phyloP scores from a whole-genome alignment of 2,329 filamentous ascomycete species.

The Monilinia laxa region DNA sequence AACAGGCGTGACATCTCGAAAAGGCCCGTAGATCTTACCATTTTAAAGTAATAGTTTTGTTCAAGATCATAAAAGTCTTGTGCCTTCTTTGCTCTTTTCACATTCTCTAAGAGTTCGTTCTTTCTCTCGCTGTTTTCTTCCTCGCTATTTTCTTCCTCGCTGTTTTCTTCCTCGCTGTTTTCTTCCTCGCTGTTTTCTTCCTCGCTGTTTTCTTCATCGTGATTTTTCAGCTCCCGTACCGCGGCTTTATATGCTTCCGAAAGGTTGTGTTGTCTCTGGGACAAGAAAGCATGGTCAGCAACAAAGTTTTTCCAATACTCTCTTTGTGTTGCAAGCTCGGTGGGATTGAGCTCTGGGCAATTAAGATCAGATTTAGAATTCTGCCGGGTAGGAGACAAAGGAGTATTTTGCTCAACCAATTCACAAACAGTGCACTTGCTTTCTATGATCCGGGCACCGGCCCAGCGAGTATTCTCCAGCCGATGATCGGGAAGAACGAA shows the following conservation, averaged over 20 bases:
- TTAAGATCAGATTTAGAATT: neutral
- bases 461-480: neutral
- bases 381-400: neutral
- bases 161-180: too few relatives aligned
- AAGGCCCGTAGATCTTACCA: neutral
- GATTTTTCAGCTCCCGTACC: neutral
- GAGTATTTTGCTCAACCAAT: neutral
- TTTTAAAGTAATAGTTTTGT: neutral
- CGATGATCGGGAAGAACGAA: too few relatives aligned
- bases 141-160: too few relatives aligned
- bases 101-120: rapidly evolving
- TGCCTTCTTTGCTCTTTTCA: neutral
- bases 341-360: neutral
- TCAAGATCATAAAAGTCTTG: neutral
- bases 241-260: too few relatives aligned
- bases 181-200: too few relatives aligned
- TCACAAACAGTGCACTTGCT: neutral
- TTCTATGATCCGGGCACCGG: neutral
- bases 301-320: neutral
- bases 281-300: neutral
- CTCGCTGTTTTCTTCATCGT: neutral
- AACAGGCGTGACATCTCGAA: neutral
- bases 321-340: neutral
- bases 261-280: neutral
- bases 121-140: neutral